Conservation (phyloP, 257 asterid species). For the Gynochthodes officinalis region DNA sequence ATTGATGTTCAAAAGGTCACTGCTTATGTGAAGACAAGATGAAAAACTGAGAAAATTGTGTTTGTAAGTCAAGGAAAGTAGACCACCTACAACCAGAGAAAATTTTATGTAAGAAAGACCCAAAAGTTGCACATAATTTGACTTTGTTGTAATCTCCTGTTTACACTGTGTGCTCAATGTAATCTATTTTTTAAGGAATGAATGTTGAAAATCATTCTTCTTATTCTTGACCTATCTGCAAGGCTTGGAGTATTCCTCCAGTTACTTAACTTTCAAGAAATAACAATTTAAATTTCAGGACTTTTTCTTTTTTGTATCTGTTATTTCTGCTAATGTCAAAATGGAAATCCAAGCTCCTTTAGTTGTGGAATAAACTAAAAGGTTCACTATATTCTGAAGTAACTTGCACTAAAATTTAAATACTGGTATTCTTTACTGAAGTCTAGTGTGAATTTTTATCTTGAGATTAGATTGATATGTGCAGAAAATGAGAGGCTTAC, state of each 20-base stretch:
- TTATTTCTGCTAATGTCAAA: neutral
- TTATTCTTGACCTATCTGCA: neutral
- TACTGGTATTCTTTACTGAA: neutral
- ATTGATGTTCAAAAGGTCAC: neutral
- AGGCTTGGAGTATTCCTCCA: neutral
- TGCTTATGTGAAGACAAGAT: neutral
- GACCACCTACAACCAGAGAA: neutral
- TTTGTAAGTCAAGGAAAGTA: neutral
- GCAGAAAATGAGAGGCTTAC: slow-evolving; percentile 41
- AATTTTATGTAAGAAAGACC: neutral
- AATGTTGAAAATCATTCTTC: neutral
- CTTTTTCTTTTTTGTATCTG: no score
- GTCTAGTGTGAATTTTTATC: neutral
- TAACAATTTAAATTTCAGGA: no score
- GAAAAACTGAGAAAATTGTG: neutral
- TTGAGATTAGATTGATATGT: neutral
- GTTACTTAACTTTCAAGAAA: neutral
- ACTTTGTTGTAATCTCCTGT: neutral
- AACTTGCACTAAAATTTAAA: neutral
- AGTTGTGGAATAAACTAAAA: neutral
- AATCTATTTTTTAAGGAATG: neutral
- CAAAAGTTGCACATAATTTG: neutral
- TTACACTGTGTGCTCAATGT: neutral
- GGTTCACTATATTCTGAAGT: neutral
- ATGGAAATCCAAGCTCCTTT: neutral